phyloP scores from a whole-genome alignment of 2,329 filamentous ascomycete genomes.

The Talaromyces sp. region DNA sequence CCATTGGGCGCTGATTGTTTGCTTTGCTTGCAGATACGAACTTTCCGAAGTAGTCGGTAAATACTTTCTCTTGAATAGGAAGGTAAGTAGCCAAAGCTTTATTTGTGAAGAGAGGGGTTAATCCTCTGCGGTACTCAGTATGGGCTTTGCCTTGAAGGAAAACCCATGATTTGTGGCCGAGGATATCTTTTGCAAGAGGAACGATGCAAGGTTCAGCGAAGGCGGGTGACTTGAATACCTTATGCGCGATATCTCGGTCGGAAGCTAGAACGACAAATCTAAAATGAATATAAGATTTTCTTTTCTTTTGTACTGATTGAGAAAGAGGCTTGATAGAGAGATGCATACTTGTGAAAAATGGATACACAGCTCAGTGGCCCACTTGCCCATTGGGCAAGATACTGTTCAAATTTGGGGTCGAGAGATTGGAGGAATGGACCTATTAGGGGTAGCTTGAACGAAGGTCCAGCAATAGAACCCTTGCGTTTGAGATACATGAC shows the following conservation, averaged over 20 bases:
- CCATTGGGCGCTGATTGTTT: constrained; percentile 65
- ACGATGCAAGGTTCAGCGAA: constrained; percentile 91
- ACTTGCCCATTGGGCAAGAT: constrained; percentile 82
- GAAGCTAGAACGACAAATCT: constrained; percentile 93
- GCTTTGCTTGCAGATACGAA: constrained; percentile 72
- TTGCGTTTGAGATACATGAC: constrained; percentile 71
- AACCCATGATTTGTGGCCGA: constrained; percentile 85
- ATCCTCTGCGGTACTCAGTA: constrained; percentile 86
- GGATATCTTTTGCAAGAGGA: constrained; percentile 81
- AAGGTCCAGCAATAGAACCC: constrained; percentile 69
- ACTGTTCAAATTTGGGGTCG: constrained; percentile 81
- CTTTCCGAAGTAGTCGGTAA: constrained; percentile 74
- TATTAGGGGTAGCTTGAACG: constrained; percentile 75
- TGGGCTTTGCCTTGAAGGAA: constrained; percentile 88
- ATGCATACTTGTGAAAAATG: constrained; percentile 84
- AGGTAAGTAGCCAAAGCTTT: constrained; percentile 80
- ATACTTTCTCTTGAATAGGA: constrained; percentile 84
- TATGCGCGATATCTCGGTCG: constrained; percentile 84
- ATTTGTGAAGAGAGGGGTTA: constrained; percentile 86
- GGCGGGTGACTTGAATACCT: constrained; percentile 83
- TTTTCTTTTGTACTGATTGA: neutral
- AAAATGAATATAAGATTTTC: constrained; percentile 5
- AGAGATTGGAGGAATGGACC: constrained; percentile 85
- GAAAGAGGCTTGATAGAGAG: neutral
- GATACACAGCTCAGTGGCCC: constrained; percentile 91